Evolutionary conservation across 2,329 filamentous ascomycete species (phyloP), one percentile per base, ranked within the genome.

Genomic region (Colletotrichum sansevieriae): DNA sequence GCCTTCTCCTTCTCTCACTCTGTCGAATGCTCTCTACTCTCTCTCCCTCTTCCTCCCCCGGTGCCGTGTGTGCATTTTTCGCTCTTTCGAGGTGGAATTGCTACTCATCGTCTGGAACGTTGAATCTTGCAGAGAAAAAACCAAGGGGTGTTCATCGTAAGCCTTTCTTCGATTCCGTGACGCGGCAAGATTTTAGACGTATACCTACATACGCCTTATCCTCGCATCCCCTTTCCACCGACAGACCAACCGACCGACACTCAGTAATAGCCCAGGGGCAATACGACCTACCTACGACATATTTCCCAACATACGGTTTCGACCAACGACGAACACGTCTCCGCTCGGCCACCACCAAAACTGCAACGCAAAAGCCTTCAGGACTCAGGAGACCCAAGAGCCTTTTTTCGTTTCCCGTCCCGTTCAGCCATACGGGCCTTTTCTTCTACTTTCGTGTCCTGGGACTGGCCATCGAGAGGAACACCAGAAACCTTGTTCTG

Each of bases 281-380:
- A 68, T 51, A 70, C 67, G 57, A 68, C 63, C 54, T 58, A 63
- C 41, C 63, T 52, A 54, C 67, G 63, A 59, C 37, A 68, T 51
- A n/a, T 61, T 61, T 46, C 29, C 18, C 18, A 67, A 54, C 49
- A 25, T 35, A 54, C 57, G 51, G 65, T 62, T 39, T 18, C 37
- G 51, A 35, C 52, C 67, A 63, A 52, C 64, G 57, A 57, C 46
- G 25, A 15, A 49, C n/a, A 69, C 41, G 15, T 39, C 51, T 58
- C 44, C 57, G 51, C 52, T 56, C 55, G 54, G 49, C 25, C 46
- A 65, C 61, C 62, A 37, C 64, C 63, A 35, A 76, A 37, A 74
- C 79, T 82, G 80, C 79, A 79, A 83, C 80, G 79, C 77, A 71
- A 74, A 74, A 69, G 67, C 74, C 77, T 75, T 77, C 78, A 78